Conservation (phyloP, 2,329 filamentous ascomycete species). For the Alternaria sp. region DNA sequence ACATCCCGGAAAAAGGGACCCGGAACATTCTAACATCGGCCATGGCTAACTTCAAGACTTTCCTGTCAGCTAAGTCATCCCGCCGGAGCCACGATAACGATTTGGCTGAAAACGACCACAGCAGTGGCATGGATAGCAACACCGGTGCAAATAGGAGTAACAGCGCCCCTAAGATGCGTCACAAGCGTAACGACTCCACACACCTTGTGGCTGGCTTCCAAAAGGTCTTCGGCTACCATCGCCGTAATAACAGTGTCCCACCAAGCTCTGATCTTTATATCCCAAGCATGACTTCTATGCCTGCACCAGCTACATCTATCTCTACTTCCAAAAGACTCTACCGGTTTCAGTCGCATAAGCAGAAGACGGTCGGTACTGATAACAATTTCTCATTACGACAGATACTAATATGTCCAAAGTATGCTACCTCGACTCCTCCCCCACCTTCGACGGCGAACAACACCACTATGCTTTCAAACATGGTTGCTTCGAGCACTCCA, state of each 20-base stretch:
- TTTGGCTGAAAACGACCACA: not conserved
- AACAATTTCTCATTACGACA: not conserved
- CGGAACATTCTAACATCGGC: constrained; percentile 50
- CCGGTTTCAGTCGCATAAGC: constrained; percentile 1
- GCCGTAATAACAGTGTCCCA: not conserved
- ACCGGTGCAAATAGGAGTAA: not conserved
- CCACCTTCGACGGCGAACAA: not conserved
- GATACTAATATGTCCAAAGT: not conserved
- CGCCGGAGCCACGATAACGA: not conserved
- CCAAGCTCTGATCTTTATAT: not conserved
- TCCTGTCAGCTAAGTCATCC: not conserved
- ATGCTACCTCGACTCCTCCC: not conserved
- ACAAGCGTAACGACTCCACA: not conserved
- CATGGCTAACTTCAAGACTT: constrained; percentile 53
- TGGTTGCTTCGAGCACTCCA: not conserved
- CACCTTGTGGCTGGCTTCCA: constrained; percentile 1
- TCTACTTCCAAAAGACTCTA: not conserved
- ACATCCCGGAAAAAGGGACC: not conserved
- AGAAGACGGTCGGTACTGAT: not conserved
- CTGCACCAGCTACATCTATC: not conserved
- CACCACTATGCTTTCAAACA: not conserved
- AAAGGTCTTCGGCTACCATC: not conserved
- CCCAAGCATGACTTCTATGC: not conserved
- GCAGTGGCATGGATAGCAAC: not conserved
- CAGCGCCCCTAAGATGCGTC: not conserved